A percentile compares a stretch with the other conserved stretches of the same genome.
These are phyloP conservation scores for Alternaria sp. DNA, from an alignment of 2,329 filamentous ascomycete species.

Conservation along the genomic window DNA sequence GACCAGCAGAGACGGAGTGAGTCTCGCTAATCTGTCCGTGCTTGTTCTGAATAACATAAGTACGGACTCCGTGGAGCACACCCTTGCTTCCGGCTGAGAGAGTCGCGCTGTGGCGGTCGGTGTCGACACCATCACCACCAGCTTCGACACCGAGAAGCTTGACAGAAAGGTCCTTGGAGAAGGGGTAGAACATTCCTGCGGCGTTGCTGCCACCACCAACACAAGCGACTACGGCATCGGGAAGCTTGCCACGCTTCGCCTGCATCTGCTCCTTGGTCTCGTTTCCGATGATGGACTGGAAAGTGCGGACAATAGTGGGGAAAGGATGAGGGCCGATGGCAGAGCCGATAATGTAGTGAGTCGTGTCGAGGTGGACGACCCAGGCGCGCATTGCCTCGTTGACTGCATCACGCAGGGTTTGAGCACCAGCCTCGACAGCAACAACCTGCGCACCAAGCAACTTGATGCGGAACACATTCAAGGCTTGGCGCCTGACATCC, in stretches of 20 bases:
- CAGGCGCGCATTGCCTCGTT: constrained; percentile 95
- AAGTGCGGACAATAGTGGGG: constrained; percentile 95
- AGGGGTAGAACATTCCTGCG: constrained; percentile 98
- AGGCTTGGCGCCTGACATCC: constrained; percentile 91
- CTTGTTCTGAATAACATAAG: constrained; percentile 91
- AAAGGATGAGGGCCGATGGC: constrained; percentile 98
- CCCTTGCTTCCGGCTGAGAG: constrained; percentile 87
- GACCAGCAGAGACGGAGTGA: constrained; percentile 93
- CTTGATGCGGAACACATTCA: constrained; percentile 99
- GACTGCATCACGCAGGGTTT: constrained; percentile 71
- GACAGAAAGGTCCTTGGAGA: constrained; percentile 82
- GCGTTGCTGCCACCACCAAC: constrained; percentile 96
- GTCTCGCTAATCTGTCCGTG: constrained; percentile 95
- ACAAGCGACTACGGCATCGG: constrained; percentile 94
- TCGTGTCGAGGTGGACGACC: constrained; percentile 91
- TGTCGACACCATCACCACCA: constrained; percentile 91
- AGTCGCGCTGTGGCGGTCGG: constrained; percentile 84
- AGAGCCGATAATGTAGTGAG: constrained; percentile 97
- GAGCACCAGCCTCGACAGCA: constrained; percentile 88
- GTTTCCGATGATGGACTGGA: constrained; percentile 94
- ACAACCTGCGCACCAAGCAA: constrained; percentile 92
- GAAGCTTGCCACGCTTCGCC: constrained; percentile 83
- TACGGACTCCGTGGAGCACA: constrained; percentile 93
- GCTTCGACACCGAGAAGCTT: constrained; percentile 94
- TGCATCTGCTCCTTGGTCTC: constrained; percentile 95